These are phyloP conservation scores for Cucumis cinereus DNA, from an alignment of 306 rosid species.

Conservation along the genomic window DNA sequence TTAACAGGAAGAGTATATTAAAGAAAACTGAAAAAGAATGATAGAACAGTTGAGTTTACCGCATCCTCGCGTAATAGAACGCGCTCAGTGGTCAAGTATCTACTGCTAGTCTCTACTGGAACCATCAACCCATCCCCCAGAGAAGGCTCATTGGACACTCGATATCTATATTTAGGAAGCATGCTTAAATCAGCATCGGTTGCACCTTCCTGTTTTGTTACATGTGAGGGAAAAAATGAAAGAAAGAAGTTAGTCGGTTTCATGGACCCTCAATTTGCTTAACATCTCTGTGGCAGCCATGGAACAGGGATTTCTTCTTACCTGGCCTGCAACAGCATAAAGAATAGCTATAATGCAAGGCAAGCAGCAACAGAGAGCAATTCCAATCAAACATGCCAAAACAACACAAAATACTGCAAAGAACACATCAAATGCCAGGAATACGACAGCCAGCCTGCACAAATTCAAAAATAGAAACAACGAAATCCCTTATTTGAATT, in stretches of 20 bases:
- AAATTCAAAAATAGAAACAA: slow-evolving; percentile 21
- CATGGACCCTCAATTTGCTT: slow-evolving; percentile 1
- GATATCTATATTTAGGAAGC: slow-evolving; percentile 66
- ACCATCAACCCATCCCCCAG: slow-evolving; percentile 83
- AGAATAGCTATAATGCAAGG: slow-evolving; percentile 98
- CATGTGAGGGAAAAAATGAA: slow-evolving; percentile 1
- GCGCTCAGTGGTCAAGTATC: slow-evolving; percentile 49
- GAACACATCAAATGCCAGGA: slow-evolving; percentile 92
- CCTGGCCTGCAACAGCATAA: slow-evolving; percentile 95
- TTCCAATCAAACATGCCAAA: slow-evolving; percentile 92
- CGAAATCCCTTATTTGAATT: background rate
- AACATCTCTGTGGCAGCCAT: background rate
- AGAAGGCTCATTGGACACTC: slow-evolving; percentile 22
- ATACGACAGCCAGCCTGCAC: slow-evolving; percentile 89
- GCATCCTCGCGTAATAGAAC: slow-evolving; percentile 74
- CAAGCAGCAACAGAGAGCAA: slow-evolving; percentile 97
- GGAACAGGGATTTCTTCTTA: slow-evolving; percentile 22
- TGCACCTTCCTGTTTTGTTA: slow-evolving; percentile 67
- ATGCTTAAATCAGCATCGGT: slow-evolving; percentile 79
- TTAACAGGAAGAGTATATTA: background rate
- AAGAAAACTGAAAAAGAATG: background rate
- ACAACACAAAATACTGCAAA: slow-evolving; percentile 96
- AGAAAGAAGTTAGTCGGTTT: background rate
- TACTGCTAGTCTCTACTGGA: slow-evolving; percentile 56
- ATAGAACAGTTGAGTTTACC: slow-evolving; percentile 30